Evolutionary conservation across 1,284 basidiomycete genomes (phyloP), one percentile per base, ranked within the genome.

Genomic region (Sphagnurus paluster): DNA sequence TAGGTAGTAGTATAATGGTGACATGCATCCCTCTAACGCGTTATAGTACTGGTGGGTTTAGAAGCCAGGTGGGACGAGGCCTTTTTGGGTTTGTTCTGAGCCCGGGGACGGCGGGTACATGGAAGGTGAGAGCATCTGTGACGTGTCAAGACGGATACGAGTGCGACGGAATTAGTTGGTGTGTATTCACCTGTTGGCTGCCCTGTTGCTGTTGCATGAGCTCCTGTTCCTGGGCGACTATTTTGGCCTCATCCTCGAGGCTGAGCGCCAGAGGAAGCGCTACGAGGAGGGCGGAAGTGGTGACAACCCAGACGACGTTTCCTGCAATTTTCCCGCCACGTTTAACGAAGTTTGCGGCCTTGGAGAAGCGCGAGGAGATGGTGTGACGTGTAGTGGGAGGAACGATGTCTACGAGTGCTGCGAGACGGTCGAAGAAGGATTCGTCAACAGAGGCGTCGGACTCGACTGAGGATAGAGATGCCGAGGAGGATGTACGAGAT

Each of bases 151-250:
- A 48, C n/a, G n/a, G n/a, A n/a, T n/a, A n/a, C 49, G 17, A 39
- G 32, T 23, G 32, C 16, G 24, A 47, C 49, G 46, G 37, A 33
- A 46, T 39, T 47, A 52, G 44, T 29, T 52, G 49, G 4, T 16
- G 10, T 17, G 19, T 49, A 77, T 79, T 52, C 51, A 92, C 92
- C 80, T 90, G 87, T 70, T 95, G 92, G 14, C 86, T 86, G 30
- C 94, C 94, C 62, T 92, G 86, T 66, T 93, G 93, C 68, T 97
- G 93, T 42, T 91, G 90, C 56, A 91, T 73, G 80, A 94, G 85
- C 69, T 98, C 94, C 72, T 91, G 88, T 72, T 99, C 96, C 71
- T 98, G 95, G 47, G 88, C 86, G 4, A 94, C 87, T 50, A 97
- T 82, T 70, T 93, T 93, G 41, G 90, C 88, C 74, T 99, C 96